phyloP scores from a whole-genome alignment of 1,284 basidiomycete genomes.

The Leccinum solheimii region DNA sequence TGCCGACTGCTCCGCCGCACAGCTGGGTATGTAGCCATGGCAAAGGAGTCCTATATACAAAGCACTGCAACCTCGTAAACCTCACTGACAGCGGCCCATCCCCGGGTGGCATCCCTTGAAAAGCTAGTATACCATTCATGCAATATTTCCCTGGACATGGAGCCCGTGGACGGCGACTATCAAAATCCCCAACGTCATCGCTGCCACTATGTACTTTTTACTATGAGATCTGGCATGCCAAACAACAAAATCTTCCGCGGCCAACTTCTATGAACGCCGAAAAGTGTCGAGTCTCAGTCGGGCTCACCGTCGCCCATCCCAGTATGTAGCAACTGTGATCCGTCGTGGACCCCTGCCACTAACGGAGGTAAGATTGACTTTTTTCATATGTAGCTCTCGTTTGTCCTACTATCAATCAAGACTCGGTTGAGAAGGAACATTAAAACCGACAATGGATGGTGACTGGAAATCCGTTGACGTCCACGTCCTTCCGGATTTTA shows the following conservation, averaged over 20 bases:
- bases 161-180: not conserved
- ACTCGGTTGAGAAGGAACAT: too few relatives aligned
- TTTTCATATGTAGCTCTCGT: not conserved
- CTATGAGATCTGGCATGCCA: not conserved
- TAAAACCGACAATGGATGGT: too few relatives aligned
- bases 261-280: not conserved
- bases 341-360: not conserved
- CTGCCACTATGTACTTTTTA: not conserved
- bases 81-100: not conserved
- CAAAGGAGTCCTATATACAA: not conserved
- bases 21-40: not conserved
- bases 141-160: not conserved
- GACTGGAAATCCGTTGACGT: too few relatives aligned
- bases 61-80: not conserved
- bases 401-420: not conserved
- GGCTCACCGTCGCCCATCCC: not conserved
- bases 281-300: not conserved
- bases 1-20: not conserved
- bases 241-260: not conserved
- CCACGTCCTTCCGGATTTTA: too few relatives aligned
- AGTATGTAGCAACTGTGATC: not conserved
- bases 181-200: not conserved
- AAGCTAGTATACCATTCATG: not conserved
- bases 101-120: not conserved
- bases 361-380: not conserved